A percentile compares a stretch with the other conserved stretches of the same genome.
phyloP scores from a whole-genome alignment of 352 stramenopile species.

The Saprolegnia diclina region DNA sequence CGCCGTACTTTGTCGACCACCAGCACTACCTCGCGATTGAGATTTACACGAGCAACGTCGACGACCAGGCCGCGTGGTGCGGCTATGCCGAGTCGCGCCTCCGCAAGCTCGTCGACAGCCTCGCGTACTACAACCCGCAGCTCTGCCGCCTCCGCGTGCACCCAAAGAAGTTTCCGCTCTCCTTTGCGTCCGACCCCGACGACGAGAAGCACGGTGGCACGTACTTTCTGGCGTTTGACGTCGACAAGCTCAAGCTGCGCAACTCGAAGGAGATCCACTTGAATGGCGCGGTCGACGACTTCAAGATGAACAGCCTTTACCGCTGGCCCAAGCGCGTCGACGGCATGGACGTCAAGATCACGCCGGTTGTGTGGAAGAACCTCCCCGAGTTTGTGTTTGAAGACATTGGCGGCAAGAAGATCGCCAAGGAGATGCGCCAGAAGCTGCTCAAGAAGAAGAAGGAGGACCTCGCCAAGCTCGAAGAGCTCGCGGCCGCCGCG shows the following conservation, averaged over 20 bases:
- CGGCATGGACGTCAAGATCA: conserved; percentile 83
- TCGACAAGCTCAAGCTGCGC: conserved; percentile 70
- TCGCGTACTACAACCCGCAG: conserved; percentile 68
- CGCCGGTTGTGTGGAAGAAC: conserved; percentile 79
- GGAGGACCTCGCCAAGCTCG: conserved; percentile 40
- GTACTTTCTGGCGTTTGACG: conserved; percentile 83
- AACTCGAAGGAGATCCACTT: conserved; percentile 74
- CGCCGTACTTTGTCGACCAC: conserved; percentile 84
- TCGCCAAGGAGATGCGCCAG: conserved; percentile 51
- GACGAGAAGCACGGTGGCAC: conserved; percentile 64
- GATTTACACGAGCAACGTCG: conserved; percentile 82
- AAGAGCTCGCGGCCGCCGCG: conserved; percentile 32
- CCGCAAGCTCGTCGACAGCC: conserved; percentile 83
- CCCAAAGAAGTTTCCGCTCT: conserved; percentile 80
- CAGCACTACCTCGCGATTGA: conserved; percentile 89
- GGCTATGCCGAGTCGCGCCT: conserved; percentile 92
- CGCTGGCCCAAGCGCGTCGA: conserved; percentile 83
- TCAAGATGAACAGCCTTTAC: conserved; percentile 86
- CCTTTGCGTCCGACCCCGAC: conserved; percentile 33
- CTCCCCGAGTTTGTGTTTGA: conserved; percentile 81
- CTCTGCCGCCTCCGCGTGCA: conserved; percentile 77
- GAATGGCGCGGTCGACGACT: conserved; percentile 81
- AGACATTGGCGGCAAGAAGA: conserved; percentile 66
- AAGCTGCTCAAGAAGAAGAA: conserved; percentile 85
- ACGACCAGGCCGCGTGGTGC: conserved; percentile 91